Evolutionary conservation across 1,139 yeast species (phyloP).

Genomic region (Kodamaea sp.): DNA sequence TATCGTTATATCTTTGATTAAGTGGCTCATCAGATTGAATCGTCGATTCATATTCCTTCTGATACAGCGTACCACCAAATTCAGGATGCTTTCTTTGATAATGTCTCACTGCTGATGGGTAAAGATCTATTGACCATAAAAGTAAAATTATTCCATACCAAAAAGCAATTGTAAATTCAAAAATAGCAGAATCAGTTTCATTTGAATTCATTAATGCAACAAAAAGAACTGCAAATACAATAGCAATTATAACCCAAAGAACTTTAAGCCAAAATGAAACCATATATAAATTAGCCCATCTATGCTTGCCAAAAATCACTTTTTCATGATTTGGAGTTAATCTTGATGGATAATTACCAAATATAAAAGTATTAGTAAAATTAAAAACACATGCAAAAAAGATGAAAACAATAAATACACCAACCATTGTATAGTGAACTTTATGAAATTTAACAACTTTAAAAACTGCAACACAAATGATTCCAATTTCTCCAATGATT

Average conservation of each 20-base stretch:
- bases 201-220: constrained; percentile 45
- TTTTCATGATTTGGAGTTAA: constrained; percentile 41
- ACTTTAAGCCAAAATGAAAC: constrained; percentile 53
- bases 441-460: constrained; percentile 56
- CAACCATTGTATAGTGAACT: constrained; percentile 71
- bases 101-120: constrained; percentile 50
- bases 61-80: background rate
- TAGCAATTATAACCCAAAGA: constrained; percentile 67
- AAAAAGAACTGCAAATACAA: constrained; percentile 67
- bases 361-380: constrained; percentile 54
- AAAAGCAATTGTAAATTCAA: constrained; percentile 84
- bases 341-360: constrained; percentile 52
- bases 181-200: constrained; percentile 49
- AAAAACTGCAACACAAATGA: constrained; percentile 71
- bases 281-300: constrained; percentile 43
- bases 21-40: background rate
- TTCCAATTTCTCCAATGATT: constrained; percentile 69
- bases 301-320: constrained; percentile 37
- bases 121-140: constrained; percentile 66
- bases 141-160: constrained; percentile 74
- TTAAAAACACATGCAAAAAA: constrained; percentile 64
- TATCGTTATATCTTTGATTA: background rate
- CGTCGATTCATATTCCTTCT: background rate
- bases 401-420: constrained; percentile 66
- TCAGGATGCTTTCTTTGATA: constrained; percentile 18